Conservation (phyloP, 108 stramenopile genomes). For the Cyclotella distinguenda region DNA sequence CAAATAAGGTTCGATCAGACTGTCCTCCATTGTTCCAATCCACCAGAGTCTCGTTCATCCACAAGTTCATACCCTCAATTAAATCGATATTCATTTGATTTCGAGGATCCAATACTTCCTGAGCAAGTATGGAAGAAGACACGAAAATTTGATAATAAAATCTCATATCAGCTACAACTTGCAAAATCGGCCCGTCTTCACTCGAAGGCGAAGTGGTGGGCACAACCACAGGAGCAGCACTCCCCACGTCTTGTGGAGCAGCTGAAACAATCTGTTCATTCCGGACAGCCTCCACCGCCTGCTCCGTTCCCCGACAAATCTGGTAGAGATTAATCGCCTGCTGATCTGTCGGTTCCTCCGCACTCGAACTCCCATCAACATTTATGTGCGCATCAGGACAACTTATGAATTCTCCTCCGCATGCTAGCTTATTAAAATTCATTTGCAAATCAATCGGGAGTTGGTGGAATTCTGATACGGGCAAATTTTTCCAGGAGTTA, state of each 20-base stretch:
- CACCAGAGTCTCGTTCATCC: background rate
- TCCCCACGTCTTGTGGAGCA: background rate
- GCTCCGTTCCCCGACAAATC: conserved; percentile 20
- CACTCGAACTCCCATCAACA: conserved; percentile 7
- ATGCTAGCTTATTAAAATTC: conserved; percentile 25
- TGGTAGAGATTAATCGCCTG: conserved; percentile 31
- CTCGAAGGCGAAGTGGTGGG: background rate
- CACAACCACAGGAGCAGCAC: background rate
- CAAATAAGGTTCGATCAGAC: too few relatives aligned
- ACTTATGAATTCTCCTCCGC: conserved; percentile 24
- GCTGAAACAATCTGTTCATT: background rate
- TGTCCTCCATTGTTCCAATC: background rate
- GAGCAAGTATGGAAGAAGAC: background rate
- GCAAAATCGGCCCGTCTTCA: background rate
- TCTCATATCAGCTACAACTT: background rate
- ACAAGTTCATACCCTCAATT: background rate
- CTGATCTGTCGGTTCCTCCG: conserved; percentile 13
- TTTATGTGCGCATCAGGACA: conserved; percentile 25
- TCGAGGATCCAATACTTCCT: background rate
- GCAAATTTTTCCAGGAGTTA: conserved; percentile 3
- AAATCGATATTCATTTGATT: conserved; percentile 10
- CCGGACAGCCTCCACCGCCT: background rate
- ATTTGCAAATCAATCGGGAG: conserved; percentile 14
- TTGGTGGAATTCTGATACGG: conserved; percentile 13
- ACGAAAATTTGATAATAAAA: conserved; percentile 9